Evolutionary conservation across 2,329 filamentous ascomycete species (phyloP).

Genomic region (Apiospora koreana): DNA sequence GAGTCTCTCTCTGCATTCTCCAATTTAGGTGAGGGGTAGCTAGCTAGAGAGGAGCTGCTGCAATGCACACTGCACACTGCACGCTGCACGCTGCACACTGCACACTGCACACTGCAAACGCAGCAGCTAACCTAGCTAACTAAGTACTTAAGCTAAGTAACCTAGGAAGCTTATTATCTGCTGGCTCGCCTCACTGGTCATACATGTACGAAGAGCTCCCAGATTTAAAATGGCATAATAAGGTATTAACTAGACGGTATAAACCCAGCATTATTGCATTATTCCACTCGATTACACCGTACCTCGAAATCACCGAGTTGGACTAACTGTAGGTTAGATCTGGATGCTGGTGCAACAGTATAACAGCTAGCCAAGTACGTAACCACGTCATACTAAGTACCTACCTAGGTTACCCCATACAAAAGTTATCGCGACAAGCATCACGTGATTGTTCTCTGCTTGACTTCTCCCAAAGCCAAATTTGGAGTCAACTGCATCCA

Average conservation of each 20-base stretch:
- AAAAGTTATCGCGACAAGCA: not conserved
- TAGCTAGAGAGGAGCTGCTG: not conserved
- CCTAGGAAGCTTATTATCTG: not conserved
- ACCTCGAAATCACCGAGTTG: too few relatives aligned
- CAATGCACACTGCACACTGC: not conserved
- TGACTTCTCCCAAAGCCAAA: not conserved
- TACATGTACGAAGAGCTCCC: not conserved
- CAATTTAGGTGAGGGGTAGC: slow-evolving; percentile 9
- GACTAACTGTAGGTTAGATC: too few relatives aligned
- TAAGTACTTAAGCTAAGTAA: too few relatives aligned
- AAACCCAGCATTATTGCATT: too few relatives aligned
- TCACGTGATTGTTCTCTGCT: not conserved
- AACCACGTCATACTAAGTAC: not conserved
- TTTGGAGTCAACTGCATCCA: not conserved
- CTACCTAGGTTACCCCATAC: not conserved
- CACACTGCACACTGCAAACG: too few relatives aligned
- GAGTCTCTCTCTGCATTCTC: not conserved
- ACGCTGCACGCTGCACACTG: too few relatives aligned
- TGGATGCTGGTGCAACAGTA: too few relatives aligned
- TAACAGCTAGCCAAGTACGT: not conserved
- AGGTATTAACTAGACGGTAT: too few relatives aligned
- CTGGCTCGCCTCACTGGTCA: not conserved
- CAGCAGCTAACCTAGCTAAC: too few relatives aligned
- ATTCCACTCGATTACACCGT: too few relatives aligned
- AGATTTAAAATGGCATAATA: too few relatives aligned